phyloP scores from a whole-genome alignment of 768 basidiomycete genomes.

The Xerocomus spinulosus region DNA sequence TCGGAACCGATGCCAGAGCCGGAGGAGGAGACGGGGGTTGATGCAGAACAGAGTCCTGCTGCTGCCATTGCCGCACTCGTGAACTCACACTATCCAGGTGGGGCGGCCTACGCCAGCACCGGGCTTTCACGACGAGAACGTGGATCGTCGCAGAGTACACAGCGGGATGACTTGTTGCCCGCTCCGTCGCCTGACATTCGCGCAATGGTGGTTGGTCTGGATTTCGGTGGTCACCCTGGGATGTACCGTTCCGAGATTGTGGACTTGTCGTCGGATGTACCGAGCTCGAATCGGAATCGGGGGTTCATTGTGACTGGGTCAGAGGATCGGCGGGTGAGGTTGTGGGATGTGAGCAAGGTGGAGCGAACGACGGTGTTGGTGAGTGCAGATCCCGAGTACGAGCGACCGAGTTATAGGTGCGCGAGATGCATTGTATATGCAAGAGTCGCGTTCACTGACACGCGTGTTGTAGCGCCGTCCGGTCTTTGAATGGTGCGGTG shows the following conservation, averaged over 20 bases:
- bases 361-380: conserved; percentile 77
- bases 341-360: conserved; percentile 79
- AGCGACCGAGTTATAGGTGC: conserved; percentile 76
- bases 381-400: conserved; percentile 69
- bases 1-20: conserved; percentile 52
- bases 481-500: conserved; percentile 38
- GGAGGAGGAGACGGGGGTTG: conserved; percentile 45
- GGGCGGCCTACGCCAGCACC: conserved; percentile 21
- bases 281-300: conserved; percentile 39
- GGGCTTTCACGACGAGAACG: conserved; percentile 26
- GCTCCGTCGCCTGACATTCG: conserved; percentile 64
- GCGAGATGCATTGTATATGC: conserved; percentile 1
- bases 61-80: conserved; percentile 77
- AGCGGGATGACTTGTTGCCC: conserved; percentile 33
- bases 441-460: conserved; percentile 5
- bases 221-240: conserved; percentile 68
- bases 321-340: conserved; percentile 79
- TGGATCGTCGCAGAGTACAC: conserved; percentile 31
- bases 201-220: conserved; percentile 63
- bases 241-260: conserved; percentile 50
- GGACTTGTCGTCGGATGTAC: conserved; percentile 38
- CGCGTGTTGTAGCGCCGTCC: conserved; percentile 25
- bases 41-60: conserved; percentile 61
- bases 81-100: conserved; percentile 53
- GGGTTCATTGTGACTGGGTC: conserved; percentile 88